Evolutionary conservation across 768 basidiomycete genomes (phyloP), one percentile per base, ranked within the genome.

Genomic region (Trametes cinnabarina): DNA sequence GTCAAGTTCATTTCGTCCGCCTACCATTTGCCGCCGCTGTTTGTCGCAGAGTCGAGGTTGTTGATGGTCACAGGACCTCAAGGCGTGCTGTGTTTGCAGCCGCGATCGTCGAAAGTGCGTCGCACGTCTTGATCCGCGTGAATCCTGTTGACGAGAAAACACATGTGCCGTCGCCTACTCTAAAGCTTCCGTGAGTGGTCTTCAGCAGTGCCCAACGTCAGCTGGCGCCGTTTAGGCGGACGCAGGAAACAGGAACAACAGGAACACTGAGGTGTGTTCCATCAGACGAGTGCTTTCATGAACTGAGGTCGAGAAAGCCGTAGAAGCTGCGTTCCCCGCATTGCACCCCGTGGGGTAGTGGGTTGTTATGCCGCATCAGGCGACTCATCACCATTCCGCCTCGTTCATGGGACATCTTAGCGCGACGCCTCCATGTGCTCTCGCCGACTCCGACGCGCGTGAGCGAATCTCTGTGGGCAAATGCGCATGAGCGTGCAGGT

Each of bases 341-440:
- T n/a, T n/a, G 15, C n/a, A 12, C 25, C 26, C 10, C 32, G 41
- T 12, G 42, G 41, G 42, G 25, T 22, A 55, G 15, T 35, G 32
- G 37, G 23, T 15, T 28, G 30, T 39, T n/a, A 26, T 44, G 32
- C 56, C 49, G 25, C 32, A 51, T 57, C 49, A 57, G 41, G 48
- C 42, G 9, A 20, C 42, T 22, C 32, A 44, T 51, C 49, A 57
- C 47, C 12, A 14, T 40, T 15, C 11, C 22, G 34, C 10, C 26
- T 20, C 35, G 54, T 55, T 20, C 56, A 51, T 43, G 56, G 56
- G 56, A 20, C 34, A 22, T 15, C 20, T 51, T 51, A 57, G 48
- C 43, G 49, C 23, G 20, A 43, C 19, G 22, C 48, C 42, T 40
- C 48, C 56, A 57, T 57, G 43, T 57, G 56, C 49, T 51, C 48